Conservation (phyloP, 2,329 filamentous ascomycete genomes). For the Alternaria angustiovoidea region DNA sequence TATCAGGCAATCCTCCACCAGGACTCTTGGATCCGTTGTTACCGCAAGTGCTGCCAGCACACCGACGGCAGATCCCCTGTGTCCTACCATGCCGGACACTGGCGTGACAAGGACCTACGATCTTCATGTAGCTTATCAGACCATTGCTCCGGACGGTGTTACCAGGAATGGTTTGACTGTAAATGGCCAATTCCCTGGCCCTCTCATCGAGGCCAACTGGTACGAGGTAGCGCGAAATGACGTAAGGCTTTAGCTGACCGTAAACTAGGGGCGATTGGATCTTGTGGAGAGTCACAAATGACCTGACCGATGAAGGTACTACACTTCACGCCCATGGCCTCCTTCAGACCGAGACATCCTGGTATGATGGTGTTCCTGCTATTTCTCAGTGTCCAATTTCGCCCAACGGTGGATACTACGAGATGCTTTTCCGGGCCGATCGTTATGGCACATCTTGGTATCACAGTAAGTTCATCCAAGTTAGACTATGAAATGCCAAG, state of each 20-base stretch:
- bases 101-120: conserved; percentile 44
- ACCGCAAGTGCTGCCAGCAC: conserved; percentile 9
- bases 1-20: conserved; percentile 1
- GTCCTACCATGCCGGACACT: conserved; percentile 43
- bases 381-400: conserved; percentile 48
- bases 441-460: conserved; percentile 40
- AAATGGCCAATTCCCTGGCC: conserved; percentile 46
- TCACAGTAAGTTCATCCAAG: conserved; percentile 28
- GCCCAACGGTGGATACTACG: conserved; percentile 34
- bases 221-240: background rate
- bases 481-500: conserved; percentile 25
- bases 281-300: conserved; percentile 39
- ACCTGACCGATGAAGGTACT: conserved; percentile 45
- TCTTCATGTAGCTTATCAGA: conserved; percentile 37
- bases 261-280: conserved; percentile 40
- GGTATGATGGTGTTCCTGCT: conserved; percentile 49
- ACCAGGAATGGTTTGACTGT: conserved; percentile 37
- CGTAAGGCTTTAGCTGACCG: conserved; percentile 4
- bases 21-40: background rate
- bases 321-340: conserved; percentile 48
- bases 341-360: conserved; percentile 43
- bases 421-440: conserved; percentile 39
- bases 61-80: conserved; percentile 20
- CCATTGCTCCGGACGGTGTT: conserved; percentile 42
- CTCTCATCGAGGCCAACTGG: conserved; percentile 45